Evolutionary conservation across 225 moss, liverwort and hornwort species (phyloP), one percentile per base, ranked within the genome.

Genomic region (Straminergon stramineum): DNA sequence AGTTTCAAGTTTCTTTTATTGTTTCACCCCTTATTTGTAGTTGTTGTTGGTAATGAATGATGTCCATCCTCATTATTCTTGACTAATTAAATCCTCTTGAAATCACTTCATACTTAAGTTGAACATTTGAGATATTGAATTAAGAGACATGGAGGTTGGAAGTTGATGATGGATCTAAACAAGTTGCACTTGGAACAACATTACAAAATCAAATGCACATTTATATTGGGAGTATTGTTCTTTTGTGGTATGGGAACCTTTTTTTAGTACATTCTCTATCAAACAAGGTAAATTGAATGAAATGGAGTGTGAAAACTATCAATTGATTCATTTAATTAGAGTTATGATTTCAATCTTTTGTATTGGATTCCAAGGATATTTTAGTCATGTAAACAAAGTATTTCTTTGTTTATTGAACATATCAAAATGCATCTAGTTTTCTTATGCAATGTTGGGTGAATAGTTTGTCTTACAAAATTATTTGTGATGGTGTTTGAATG

Each of bases 211-310:
- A 52, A 52, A 32, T 30, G 2, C 18, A 11, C 18, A 45, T 30
- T 45, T 18, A 75, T 6, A 48, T 75, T 75, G 10, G 18, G 0
- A 48, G 4, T n/a, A n/a, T n/a, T n/a, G n/a, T 17, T 2, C 11
- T 48, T 75, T 21, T 1, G 8, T 20, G 13, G 52, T 52, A 20
- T 52, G 21, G 2, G 9, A 52, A 12, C 2, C 20, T 8, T 32
- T 20, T 52, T 2, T 1, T 34, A 8, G 0, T 75, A 13, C 1
- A 20, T 52, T 0, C 0, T 21, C 0, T 52, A 0, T 48, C 0
- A 48, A 51, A 51, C 2, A 31, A 51, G 5, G 3, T 51, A 13
- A 75, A 52, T 76, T 20, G 32, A 51, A 19, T 32, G 12, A 34
- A 32, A 31, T 76, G 13, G 13, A 52, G 5, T 52, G 13, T 52